Base-by-base conservation (phyloP, 371 early-diverging fungal species). In the Lichtheimia ornata region DNA sequence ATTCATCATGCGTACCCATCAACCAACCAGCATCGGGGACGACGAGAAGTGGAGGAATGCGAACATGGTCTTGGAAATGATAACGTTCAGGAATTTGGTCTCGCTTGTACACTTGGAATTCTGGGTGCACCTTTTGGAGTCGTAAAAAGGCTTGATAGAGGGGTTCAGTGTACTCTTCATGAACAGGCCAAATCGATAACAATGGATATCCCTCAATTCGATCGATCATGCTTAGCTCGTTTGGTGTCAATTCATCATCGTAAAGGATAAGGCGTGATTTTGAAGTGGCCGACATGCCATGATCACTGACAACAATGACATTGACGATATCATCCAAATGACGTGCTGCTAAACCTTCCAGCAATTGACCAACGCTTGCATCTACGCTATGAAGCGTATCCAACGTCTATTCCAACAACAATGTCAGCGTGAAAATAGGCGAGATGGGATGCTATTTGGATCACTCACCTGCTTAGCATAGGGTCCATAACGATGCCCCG, bases 281-380 rank as follows among this genome's bases (percentile, higher is more conserved):
- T 15, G 81, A 70, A 13, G 74, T 64, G 24, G 77, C 70, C 0
- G 93, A 83, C 97, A 98, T 97, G 5, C 98, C 97, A 62, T 97
- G 98, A 70, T 97, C 97, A 62, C 94, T 87, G 12, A 95, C 94
- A 27, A 97, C 69, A 42, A 98, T 80, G 3, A 97, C 55, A 67
- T 97, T 90, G n/a, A 94, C 89, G 27, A 85, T 76, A 28, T 88
- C 71, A 11, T 84, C 82, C 66, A 94, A 66, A 50, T 88, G 84
- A 28, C 92, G 76, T 27, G 62, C 61, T 5, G 63, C 76, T 0
- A 97, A 55, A 2, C 83, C 87, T 2, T 70, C 54, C 28, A 91
- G 35, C 27, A 97, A 72, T 20, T 70, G 56, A n/a, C 86, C 88
- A 24, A 97, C 58, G 12, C 84, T 83, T 5, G 53, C 60, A 69